These are phyloP conservation scores for Mucuna pruriens DNA, from an alignment of 306 rosid genomes.

Conservation along the genomic window DNA sequence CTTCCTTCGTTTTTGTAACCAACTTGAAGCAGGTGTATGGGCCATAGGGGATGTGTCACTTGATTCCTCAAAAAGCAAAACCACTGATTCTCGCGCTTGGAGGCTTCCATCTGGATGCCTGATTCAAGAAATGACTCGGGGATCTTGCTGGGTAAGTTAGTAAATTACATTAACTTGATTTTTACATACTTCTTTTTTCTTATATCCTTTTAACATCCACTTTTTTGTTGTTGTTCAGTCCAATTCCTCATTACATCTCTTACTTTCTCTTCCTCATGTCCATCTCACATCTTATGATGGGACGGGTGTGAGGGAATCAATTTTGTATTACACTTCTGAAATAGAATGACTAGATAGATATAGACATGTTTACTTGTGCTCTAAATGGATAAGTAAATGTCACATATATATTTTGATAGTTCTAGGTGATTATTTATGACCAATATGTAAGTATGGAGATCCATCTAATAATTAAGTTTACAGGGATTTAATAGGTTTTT, in stretches of 20 bases:
- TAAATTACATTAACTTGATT: not conserved
- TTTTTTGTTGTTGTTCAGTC: too few relatives aligned
- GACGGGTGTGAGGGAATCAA: not conserved
- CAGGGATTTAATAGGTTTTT: not conserved
- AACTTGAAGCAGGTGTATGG: constrained; percentile 59
- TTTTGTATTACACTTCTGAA: not conserved
- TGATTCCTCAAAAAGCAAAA: constrained; percentile 32
- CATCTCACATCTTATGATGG: not conserved
- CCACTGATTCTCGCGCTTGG: constrained; percentile 45
- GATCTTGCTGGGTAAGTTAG: constrained; percentile 39
- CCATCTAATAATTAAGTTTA: not conserved
- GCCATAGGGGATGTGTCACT: constrained; percentile 65
- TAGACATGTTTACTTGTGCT: not conserved
- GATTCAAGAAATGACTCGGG: constrained; percentile 56
- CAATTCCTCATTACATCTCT: too few relatives aligned
- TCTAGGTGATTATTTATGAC: not conserved
- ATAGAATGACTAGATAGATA: not conserved
- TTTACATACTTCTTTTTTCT: not conserved
- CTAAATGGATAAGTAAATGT: not conserved
- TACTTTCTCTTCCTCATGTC: not conserved
- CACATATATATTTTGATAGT: not conserved
- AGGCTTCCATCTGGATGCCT: constrained; percentile 82
- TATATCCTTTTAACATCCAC: not conserved
- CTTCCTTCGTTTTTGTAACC: constrained; percentile 68
- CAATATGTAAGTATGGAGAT: not conserved